Evolutionary conservation across 2,329 filamentous ascomycete genomes (phyloP), one percentile per base, ranked within the genome.

Genomic region (Alternaria incomplexa): DNA sequence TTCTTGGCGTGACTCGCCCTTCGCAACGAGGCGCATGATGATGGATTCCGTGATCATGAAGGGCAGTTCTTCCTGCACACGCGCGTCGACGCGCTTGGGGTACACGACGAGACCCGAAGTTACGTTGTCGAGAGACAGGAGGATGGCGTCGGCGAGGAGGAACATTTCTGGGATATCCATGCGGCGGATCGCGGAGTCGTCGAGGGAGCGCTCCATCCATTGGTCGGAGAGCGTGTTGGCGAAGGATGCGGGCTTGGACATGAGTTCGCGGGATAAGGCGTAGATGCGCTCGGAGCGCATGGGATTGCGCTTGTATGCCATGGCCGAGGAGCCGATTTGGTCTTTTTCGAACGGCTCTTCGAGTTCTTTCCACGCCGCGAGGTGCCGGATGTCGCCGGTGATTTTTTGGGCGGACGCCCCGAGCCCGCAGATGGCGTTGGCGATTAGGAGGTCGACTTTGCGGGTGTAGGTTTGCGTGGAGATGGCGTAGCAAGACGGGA

Each of bases 261-360:
- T 80, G 51, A 88, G 81, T 65, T 87, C 81, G 54, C 88, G 84
- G 50, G 85, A 86, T 2, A 90, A 82, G 12, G 83, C 84, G 81
- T 85, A 89, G 62, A 90, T 81, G 68, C 88, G 85, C 77, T 90
- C 88, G 10, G 83, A 87, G 74, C 85, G 79, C 87, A 89, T 80
- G 77, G 83, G 76, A 79, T 85, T 85, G 67, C 88, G 85, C 83
- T 91, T 91, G 83, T 90, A 91, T 4, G 89, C 89, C 81, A 87
- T 86, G 61, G 79, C 79, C 3, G 73, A 77, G 4, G 68, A 73
- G 44, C 77, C 77, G 30, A 79, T 78, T 81, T 96, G 93, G 68
- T 89, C 87, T 72, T 88, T 89, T 82, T 94, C 91, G 71, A 93
- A 92, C 0, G 92, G 92, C 83, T 94, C 92, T 76, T 96, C 93